These are phyloP conservation scores for Scenedesmus sp. DNA, from an alignment of 163 green algal genomes.

Conservation along the genomic window DNA sequence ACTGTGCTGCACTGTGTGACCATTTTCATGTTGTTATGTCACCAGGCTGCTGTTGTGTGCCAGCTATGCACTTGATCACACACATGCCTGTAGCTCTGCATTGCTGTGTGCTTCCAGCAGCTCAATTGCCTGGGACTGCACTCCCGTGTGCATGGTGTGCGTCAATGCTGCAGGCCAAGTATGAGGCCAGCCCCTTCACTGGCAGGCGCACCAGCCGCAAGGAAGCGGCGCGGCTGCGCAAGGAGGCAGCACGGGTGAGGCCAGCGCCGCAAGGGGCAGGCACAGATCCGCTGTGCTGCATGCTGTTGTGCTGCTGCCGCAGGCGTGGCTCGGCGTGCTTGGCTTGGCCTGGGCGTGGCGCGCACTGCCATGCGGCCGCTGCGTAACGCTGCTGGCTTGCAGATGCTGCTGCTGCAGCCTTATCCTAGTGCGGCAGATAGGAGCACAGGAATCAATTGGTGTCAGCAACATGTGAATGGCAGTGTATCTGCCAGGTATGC, in stretches of 20 bases:
- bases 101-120: too few species aligned
- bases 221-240: neutral
- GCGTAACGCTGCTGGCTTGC: neutral
- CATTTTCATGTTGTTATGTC: neutral
- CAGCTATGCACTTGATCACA: too few species aligned
- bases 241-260: constrained; percentile 7
- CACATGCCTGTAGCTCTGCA: too few species aligned
- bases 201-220: neutral
- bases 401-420: too few species aligned
- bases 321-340: neutral
- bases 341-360: neutral
- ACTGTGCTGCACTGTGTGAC: too few species aligned
- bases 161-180: constrained; percentile 12
- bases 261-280: neutral
- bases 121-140: too few species aligned
- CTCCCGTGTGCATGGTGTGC: too few species aligned
- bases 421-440: too few species aligned
- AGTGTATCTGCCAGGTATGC: too few species aligned
- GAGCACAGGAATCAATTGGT: too few species aligned
- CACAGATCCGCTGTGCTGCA: neutral
- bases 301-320: neutral
- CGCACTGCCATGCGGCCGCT: too few species aligned
- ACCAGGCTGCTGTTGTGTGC: neutral
- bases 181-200: constrained; percentile 33
- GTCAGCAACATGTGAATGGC: too few species aligned